Base-by-base conservation (phyloP, 2,329 filamentous ascomycete genomes). In the Cladosporium sp. region DNA sequence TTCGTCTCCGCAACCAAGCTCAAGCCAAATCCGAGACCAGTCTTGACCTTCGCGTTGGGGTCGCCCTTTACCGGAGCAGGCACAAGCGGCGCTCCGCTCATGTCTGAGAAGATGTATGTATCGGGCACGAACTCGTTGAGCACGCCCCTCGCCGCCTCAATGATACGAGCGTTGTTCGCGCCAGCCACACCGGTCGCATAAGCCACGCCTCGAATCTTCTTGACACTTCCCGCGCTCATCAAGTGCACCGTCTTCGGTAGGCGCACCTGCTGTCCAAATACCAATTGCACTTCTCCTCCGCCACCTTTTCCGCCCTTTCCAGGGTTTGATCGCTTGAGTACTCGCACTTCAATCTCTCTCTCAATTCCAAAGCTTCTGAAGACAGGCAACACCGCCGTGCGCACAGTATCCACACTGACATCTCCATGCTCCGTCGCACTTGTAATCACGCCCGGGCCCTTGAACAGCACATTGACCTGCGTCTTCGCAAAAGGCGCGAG, bases 91-190 rank as follows among this genome's bases (percentile, higher is more conserved):
- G 85, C 83, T 45, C 79, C 77, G 19, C 83, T 82, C 10, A 86
- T 80, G 65, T 88, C 85, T 10, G 84, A 86, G 73, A 86, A 96
- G 63, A 99, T 86, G 71, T 97, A 94, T 42, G 96, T 93, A 70
- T 99, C 94, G 6, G 88, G 84, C 3, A 90, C 87, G 57, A 99
- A 81, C 4, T 86, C 81, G 71, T 99, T 99, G 47, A 99, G 79
- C 10, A 99, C 82, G 48, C 91, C 91, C 65, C 93, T 82, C 10
- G 92, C 91, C 2, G 88, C 84, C 68, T 96, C 90, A 68, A 97
- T 99, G 89, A 97, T 95, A 62, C 94, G 83, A 61, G 88, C 90
- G 71, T 97, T 99, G 73, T 97, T 97, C 50, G 88, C 91, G 0
- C 90, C 93, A 10, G 90, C 89, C 0, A 97, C 92, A 47, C 95